Evolutionary conservation across 169 alveolate species (phyloP).

Genomic region (Cryptosporidium ubiquitum): DNA sequence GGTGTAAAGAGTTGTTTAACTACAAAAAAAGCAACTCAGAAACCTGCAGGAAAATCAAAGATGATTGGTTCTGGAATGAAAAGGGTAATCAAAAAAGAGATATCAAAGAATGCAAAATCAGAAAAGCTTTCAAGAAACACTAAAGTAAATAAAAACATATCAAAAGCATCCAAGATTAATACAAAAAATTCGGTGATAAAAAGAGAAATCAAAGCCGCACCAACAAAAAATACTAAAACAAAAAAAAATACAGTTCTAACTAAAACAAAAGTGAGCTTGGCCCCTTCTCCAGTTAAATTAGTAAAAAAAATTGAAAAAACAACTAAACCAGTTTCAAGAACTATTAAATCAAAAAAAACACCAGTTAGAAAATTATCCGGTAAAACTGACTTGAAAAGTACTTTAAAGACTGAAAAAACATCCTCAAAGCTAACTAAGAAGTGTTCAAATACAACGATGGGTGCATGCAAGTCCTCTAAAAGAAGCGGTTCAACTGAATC

Average conservation of each 20-base stretch:
- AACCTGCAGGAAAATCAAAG: background rate
- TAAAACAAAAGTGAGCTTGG: constrained; percentile 4
- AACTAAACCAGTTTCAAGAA: constrained; percentile 5
- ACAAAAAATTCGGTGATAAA: background rate
- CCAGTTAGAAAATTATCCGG: background rate
- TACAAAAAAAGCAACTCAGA: background rate
- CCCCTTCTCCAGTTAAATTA: background rate
- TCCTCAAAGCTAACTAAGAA: constrained; percentile 14
- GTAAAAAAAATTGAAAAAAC: background rate
- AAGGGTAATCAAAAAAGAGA: constrained; percentile 34
- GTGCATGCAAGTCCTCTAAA: background rate
- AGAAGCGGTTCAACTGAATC: background rate
- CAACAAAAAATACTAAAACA: background rate
- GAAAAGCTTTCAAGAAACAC: background rate
- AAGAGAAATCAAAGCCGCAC: background rate
- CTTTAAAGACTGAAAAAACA: background rate
- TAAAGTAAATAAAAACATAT: background rate
- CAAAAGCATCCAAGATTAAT: background rate
- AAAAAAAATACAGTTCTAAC: background rate
- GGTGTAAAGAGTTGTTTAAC: background rate
- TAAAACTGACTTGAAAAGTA: background rate
- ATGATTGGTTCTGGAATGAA: constrained; percentile 58
- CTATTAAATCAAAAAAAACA: background rate
- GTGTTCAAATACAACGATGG: background rate
- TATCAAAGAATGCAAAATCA: constrained; percentile 3